These are phyloP conservation scores for Termitomyces sp. DNA, from an alignment of 1,284 basidiomycete species.

Conservation along the genomic window DNA sequence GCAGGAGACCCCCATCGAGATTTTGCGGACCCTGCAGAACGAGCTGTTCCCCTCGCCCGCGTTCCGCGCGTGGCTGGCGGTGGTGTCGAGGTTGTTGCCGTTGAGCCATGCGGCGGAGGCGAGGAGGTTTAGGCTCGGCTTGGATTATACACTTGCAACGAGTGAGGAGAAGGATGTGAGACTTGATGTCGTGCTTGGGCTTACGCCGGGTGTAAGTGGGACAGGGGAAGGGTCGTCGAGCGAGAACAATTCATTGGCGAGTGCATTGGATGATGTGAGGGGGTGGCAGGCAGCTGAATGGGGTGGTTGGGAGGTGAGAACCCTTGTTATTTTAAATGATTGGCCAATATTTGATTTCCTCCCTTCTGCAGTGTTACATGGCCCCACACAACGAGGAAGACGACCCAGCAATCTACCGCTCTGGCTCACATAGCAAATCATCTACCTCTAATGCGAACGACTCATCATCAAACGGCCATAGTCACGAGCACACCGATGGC, in stretches of 20 bases:
- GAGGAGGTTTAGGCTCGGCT: conserved; percentile 84
- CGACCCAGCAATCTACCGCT: conserved; percentile 91
- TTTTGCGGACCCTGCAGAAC: conserved; percentile 64
- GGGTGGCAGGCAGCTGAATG: conserved; percentile 79
- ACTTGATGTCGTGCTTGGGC: conserved; percentile 85
- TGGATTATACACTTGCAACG: conserved; percentile 94
- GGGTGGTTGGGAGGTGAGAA: conserved; percentile 88
- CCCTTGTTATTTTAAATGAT: conserved; percentile 8
- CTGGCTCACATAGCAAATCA: conserved; percentile 48
- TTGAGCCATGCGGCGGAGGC: conserved; percentile 73
- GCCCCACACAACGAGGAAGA: conserved; percentile 90
- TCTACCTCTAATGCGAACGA: conserved; percentile 18
- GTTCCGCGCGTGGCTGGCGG: conserved; percentile 87
- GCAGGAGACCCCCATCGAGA: conserved; percentile 47
- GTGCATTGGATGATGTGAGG: conserved; percentile 27
- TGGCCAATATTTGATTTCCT: conserved; percentile 2
- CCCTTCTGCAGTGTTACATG: conserved; percentile 74
- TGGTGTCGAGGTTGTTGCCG: conserved; percentile 76
- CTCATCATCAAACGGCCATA: neutral
- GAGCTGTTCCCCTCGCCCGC: conserved; percentile 78
- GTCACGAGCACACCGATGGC: neutral
- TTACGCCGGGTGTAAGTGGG: conserved; percentile 70
- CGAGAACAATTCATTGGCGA: conserved; percentile 23
- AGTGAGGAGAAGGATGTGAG: conserved; percentile 81
- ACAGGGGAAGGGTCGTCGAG: conserved; percentile 25